Percentiles rank a stretch among this genome's conserved stretches.
Conservation (phyloP, 2,329 filamentous ascomycete species). For the Verticillium nonalfalfae region DNA sequence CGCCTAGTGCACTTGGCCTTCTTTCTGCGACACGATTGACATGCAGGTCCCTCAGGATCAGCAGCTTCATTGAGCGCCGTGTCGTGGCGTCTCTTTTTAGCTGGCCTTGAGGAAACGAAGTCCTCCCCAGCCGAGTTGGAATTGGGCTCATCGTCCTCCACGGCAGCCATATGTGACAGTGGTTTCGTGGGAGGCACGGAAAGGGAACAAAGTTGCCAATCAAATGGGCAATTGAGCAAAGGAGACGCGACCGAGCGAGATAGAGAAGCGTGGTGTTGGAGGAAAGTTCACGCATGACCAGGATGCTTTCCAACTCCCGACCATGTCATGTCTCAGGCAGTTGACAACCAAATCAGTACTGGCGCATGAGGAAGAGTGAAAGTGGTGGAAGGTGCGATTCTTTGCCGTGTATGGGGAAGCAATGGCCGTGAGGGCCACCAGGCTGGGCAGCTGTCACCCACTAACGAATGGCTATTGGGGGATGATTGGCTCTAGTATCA, state of each 20-base stretch:
- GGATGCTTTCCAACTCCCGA: no score
- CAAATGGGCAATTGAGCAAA: no score
- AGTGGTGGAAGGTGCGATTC: no score
- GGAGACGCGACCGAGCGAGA: no score
- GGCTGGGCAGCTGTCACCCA: no score
- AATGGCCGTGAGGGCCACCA: neutral
- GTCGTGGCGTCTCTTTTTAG: neutral
- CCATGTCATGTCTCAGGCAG: no score
- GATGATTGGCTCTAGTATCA: no score
- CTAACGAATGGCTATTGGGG: no score
- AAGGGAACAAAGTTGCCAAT: neutral
- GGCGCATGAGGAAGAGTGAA: no score
- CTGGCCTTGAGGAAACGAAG: neutral
- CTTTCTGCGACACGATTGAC: slow-evolving; percentile 35
- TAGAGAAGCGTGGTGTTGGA: no score
- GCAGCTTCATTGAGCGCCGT: neutral
- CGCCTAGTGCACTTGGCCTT: slow-evolving; percentile 36
- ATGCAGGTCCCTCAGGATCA: slow-evolving; percentile 12
- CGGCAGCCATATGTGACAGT: neutral
- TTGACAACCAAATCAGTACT: no score
- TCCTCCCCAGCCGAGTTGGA: neutral
- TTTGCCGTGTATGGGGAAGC: neutral
- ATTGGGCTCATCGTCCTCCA: neutral
- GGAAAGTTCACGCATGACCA: no score
- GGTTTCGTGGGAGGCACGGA: neutral